Evolutionary conservation across 2,329 filamentous ascomycete species (phyloP), one percentile per base, ranked within the genome.

Genomic region (Phialemoniopsis sp.): DNA sequence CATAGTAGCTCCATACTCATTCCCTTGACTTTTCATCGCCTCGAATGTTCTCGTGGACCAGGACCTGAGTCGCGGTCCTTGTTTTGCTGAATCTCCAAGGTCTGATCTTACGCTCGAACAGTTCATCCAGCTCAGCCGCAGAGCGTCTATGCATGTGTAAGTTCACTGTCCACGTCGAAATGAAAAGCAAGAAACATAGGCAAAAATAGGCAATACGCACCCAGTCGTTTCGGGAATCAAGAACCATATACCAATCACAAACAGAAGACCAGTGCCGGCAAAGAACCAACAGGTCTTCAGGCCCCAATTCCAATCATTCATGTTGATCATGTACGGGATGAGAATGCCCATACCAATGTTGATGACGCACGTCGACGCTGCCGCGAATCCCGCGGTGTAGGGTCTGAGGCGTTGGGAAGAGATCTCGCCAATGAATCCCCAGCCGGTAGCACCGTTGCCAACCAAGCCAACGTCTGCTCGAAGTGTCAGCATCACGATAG

Each of bases 401-500:
- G 54, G 51, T 1, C 59, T 54, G 4, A 63, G 47, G 4, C 59
- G 53, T 12, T 59, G 57, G 0, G 62, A 58, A 0, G 62, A 63
- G 9, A 64, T 60, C 40, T 65, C 60, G 21, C 51, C 56, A 29
- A 57, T 52, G 32, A 56, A 56, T 2, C 54, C 53, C 48, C 53
- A 59, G 5, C 54, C 54, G 2, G 52, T 50, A 2, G 53, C 53
- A 5, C 49, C 51, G 35, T 51, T 56, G 21, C 48, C 45, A 5
- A 47, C 50, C 31, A 54, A 40, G 3, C 49, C 55, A 12, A 43
- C 21, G 36, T 34, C n/a, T n/a, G n/a, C n/a, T n/a, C n/a, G n/a
- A n/a, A n/a, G n/a, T n/a, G n/a, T n/a, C n/a, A n/a, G n/a, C n/a
- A n/a, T n/a, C n/a, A n/a, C n/a, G n/a, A n/a, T n/a, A n/a, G n/a